Base-by-base conservation (phyloP, 345 rosid genomes). In the Fremontodendron californicum region DNA sequence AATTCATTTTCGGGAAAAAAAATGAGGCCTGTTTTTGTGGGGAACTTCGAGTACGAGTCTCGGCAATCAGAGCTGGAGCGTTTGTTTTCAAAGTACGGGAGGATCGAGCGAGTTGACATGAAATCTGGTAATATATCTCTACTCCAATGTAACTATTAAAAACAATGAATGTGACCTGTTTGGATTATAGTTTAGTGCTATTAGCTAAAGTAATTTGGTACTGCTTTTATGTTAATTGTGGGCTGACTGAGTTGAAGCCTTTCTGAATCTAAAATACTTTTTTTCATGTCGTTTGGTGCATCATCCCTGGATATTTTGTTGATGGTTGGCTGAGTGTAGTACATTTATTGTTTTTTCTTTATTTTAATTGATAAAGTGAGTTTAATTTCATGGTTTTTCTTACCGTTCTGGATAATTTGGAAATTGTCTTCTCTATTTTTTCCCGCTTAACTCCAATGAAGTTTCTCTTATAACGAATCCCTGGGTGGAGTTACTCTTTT, bases 61-160 rank as follows among this genome's bases (percentile, higher is more conserved):
- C 92, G 97, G 19, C 98, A 90, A 6, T 87, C 93, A 2, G 97
- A 94, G 70, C 81, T 92, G 57, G 97, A 94, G 65, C 86, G 94
- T 9, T 49, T 90, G 23, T 92, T 92, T 81, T 74, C 90, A 78
- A 94, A 90, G 84, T 88, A 88, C 55, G 96, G 98, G 74, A 88
- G 90, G 68, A 88, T 89, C 54, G 97, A 94, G 71, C 88, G 98
- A 0, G 91, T 92, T 2, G 97, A 94, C 78, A 94, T 92, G 92
- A 92, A 94, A 88, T 89, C 97, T 85, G 97, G 98, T 92, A 86
- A 81, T 18, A 16, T 39, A 4, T 39, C 13, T 39, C 13, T 78
- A 19, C 23, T 43, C 18, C 16, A 0, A 31, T 13, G 48, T 45
- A 45, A 21, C 8, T 60, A 9, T 25, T 29, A 10, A 39, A 12